phyloP scores from a whole-genome alignment of 192 early-diverging fungal genomes.

The Geranomyces michiganensis region DNA sequence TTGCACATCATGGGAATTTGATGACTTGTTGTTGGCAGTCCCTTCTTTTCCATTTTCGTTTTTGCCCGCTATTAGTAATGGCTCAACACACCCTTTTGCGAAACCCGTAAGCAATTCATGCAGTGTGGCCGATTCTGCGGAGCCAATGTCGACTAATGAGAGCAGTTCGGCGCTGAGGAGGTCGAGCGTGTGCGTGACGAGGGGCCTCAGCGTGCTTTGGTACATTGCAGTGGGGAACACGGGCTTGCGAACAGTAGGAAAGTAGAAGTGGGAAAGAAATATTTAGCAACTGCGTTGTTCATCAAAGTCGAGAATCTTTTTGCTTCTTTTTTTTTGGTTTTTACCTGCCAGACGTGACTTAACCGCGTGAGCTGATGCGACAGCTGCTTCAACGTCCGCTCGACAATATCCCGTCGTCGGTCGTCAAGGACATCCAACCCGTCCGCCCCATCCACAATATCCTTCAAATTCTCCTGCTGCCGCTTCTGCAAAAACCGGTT shows the following conservation, averaged over 20 bases:
- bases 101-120: conserved; percentile 26
- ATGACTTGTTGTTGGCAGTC: neutral
- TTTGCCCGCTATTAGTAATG: neutral
- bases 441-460: conserved; percentile 15
- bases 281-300: neutral
- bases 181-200: conserved; percentile 30
- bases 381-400: conserved; percentile 53
- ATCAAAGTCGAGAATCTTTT: no score
- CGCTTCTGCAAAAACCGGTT: neutral
- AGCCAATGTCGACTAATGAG: conserved; percentile 44
- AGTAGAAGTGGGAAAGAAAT: neutral
- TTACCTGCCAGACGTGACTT: conserved; percentile 58
- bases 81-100: neutral
- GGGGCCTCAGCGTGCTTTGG: conserved; percentile 13
- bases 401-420: conserved; percentile 40
- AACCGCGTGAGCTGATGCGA: conserved; percentile 46
- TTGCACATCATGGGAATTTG: no score
- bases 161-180: conserved; percentile 29
- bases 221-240: conserved; percentile 26
- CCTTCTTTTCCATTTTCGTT: no score
- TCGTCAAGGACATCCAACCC: conserved; percentile 39
- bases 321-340: neutral
- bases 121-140: conserved; percentile 46
- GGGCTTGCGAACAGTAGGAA: conserved; percentile 1
- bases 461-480: conserved; percentile 22